Evolutionary conservation across 73 alveolate species (phyloP).

Genomic region (Tetrahymena thermophila): DNA sequence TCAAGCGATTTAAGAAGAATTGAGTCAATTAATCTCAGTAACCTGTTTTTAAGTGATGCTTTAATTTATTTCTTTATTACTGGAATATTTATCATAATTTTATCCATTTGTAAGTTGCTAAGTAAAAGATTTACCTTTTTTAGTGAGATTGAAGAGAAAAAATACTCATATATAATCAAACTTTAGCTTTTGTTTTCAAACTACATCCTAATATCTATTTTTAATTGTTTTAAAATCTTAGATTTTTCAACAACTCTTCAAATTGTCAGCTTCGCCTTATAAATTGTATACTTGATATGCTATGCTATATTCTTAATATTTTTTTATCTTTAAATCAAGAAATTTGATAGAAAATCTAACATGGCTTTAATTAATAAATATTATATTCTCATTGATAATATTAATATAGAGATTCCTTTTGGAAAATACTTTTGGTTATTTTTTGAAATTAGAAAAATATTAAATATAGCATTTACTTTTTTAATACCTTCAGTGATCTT

Average conservation of each 20-base stretch:
- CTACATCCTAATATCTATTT: background rate
- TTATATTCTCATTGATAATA: no score
- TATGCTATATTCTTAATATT: background rate
- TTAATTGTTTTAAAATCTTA: no score
- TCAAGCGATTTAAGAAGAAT: background rate
- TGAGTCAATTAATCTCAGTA: background rate
- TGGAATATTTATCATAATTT: background rate
- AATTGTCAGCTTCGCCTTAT: background rate
- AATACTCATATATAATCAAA: background rate
- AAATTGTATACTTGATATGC: background rate
- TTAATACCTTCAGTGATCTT: background rate
- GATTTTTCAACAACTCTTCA: background rate
- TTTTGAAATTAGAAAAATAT: background rate
- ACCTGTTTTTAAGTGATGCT: background rate
- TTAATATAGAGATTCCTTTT: background rate
- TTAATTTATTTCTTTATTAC: background rate
- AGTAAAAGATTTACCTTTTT: background rate
- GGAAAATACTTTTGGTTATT: background rate
- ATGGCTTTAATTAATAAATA: no score
- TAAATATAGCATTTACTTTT: no score
- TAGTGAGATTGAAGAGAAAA: background rate
- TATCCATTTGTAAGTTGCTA: background rate
- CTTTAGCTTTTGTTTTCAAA: background rate
- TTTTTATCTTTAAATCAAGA: no score
- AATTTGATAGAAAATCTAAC: background rate